Base-by-base conservation (phyloP, 2,329 filamentous ascomycete genomes). In the Tolypocladium amazonense region DNA sequence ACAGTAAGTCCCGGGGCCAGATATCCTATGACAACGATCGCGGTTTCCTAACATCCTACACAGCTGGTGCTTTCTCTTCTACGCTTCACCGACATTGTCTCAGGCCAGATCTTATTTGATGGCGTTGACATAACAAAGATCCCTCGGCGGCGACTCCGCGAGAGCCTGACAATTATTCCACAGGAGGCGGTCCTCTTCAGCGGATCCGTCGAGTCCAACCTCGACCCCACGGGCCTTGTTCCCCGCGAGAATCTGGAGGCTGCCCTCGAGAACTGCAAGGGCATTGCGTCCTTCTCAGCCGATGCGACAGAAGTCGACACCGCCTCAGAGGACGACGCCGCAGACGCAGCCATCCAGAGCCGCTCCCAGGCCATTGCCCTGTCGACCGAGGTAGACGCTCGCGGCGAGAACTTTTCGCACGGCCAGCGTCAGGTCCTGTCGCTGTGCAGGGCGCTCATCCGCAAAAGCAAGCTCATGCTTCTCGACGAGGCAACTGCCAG, bases 171-270 rank as follows among this genome's bases (percentile, higher is more conserved):
- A 3, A 80, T 84, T 50, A 84, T 85, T 23, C 80, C 83, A 0
- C 82, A 85, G 64, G 83, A 85, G 63, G 79, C 83, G 0, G 80
- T 82, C 23, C 71, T 85, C 9, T 83, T 84, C 67, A 81, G 78
- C 61, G 81, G 81, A 27, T 77, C 76, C 14, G 76, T 83, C 14
- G 71, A 73, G 55, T 79, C 77, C 18, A 83, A 90, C 65, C 78
- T 90, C 18, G 87, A 90, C 68, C 84, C 88, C 0, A 84, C 86
- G 45, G 77, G 80, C 39, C 76, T 80, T 39, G 76, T 86, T 35
- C 75, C 79, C 0, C 79, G 82, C 57, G 72, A 73, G 1, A 76
- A 80, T 43, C 76, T 90, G 0, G 76, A 79, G 37, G 81, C 80
- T 61, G 86, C 85, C 0, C 75, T 90, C 5, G 77, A 81, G 37